phyloP scores from a whole-genome alignment of 805 yeast species.

The Barnettozyma californica region DNA sequence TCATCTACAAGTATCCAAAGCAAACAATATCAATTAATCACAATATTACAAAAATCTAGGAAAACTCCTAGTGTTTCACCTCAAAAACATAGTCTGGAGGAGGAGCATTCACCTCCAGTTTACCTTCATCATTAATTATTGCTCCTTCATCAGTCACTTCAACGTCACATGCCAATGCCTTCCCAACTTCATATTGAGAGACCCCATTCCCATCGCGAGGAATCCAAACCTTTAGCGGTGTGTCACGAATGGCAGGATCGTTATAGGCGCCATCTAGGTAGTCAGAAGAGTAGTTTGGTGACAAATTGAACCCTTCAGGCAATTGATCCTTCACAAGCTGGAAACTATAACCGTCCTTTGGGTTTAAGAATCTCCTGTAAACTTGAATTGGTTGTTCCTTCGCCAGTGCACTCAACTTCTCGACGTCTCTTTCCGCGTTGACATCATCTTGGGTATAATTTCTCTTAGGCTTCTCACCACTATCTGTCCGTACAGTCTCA shows the following conservation, averaged over 20 bases:
- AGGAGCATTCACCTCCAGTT: slow-evolving; percentile 47
- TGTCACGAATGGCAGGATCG: slow-evolving; percentile 53
- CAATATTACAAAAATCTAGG: not conserved
- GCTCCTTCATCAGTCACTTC: slow-evolving; percentile 56
- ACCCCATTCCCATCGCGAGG: slow-evolving; percentile 66
- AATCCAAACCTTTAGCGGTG: slow-evolving; percentile 64
- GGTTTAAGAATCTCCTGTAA: slow-evolving; percentile 32
- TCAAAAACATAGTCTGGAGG: slow-evolving; percentile 64
- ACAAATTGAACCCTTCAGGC: slow-evolving; percentile 31
- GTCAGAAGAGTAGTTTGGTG: slow-evolving; percentile 28
- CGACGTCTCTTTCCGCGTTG: slow-evolving; percentile 19
- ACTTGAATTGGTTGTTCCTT: slow-evolving; percentile 15
- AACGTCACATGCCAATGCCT: slow-evolving; percentile 47
- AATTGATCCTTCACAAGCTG: slow-evolving; percentile 35
- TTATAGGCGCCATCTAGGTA: slow-evolving; percentile 36
- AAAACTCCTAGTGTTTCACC: slow-evolving; percentile 6
- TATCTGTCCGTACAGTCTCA: slow-evolving; percentile 27
- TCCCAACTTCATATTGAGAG: slow-evolving; percentile 50
- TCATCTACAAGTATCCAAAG: not conserved
- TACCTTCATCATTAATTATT: slow-evolving; percentile 51
- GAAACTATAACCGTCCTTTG: slow-evolving; percentile 41
- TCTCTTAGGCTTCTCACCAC: slow-evolving; percentile 3
- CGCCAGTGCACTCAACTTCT: slow-evolving; percentile 15
- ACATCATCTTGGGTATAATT: slow-evolving; percentile 21
- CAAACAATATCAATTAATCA: not conserved